These are phyloP conservation scores for Setaria italica DNA, from an alignment of 202 grass and related monocot genomes.

Conservation along the genomic window DNA sequence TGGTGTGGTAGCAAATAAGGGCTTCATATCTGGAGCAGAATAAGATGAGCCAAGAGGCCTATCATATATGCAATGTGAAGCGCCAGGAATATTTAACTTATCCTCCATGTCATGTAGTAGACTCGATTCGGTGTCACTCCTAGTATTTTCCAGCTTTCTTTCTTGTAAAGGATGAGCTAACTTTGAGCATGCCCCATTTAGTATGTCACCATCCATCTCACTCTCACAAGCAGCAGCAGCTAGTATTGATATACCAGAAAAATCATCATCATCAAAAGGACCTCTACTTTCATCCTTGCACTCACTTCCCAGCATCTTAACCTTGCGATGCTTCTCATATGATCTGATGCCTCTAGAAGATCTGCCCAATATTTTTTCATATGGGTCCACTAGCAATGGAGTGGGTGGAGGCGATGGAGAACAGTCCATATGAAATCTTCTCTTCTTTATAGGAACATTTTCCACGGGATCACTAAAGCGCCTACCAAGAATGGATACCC, in stretches of 20 bases:
- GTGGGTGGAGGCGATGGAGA: constrained; percentile 68
- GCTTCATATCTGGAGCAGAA: constrained; percentile 48
- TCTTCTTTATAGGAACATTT: constrained; percentile 97
- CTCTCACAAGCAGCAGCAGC: constrained; percentile 88
- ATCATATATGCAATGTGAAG: constrained; percentile 34
- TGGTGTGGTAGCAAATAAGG: constrained; percentile 28
- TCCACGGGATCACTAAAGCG: constrained; percentile 76
- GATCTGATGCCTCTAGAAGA: constrained; percentile 49
- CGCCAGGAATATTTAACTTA: constrained; percentile 37
- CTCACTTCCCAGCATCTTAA: constrained; percentile 42
- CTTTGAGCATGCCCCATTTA: constrained; percentile 42
- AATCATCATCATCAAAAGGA: constrained; percentile 62
- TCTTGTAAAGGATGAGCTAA: constrained; percentile 48
- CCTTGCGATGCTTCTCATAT: constrained; percentile 52
- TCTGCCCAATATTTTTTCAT: constrained; percentile 48
- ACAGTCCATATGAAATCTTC: constrained; percentile 68
- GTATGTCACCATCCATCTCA: constrained; percentile 48
- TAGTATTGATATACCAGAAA: constrained; percentile 99
- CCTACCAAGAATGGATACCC: constrained; percentile 86
- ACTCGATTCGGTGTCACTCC: constrained; percentile 39
- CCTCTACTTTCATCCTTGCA: constrained; percentile 41
- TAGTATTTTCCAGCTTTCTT: constrained; percentile 46
- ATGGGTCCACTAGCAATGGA: constrained; percentile 53
- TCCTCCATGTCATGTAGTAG: constrained; percentile 44
- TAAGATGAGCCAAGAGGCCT: constrained; percentile 41